A percentile compares a stretch with the other conserved stretches of the same genome.
Evolutionary conservation across 345 rosid species (phyloP).

Genomic region (Moricandia arvensis): DNA sequence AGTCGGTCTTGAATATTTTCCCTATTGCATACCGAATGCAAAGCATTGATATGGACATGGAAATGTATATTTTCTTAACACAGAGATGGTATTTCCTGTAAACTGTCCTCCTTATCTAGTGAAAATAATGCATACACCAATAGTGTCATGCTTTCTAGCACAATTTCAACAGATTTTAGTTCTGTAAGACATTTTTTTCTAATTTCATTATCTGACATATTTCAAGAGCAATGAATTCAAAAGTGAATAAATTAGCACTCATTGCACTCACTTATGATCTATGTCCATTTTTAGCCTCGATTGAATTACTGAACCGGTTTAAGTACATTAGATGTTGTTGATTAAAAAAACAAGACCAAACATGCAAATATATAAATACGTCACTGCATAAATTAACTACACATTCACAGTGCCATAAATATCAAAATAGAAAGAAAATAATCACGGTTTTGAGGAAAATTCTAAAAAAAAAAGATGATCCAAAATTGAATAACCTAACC

Average conservation of each 20-base stretch:
- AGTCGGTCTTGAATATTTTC: too few relatives aligned
- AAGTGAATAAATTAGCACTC: neutral
- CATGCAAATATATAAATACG: slow-evolving; percentile 4
- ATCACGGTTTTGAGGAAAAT: neutral
- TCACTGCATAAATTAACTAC: slow-evolving; percentile 14
- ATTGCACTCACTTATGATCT: neutral
- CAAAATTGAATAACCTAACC: slow-evolving; percentile 13
- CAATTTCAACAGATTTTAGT: too few relatives aligned
- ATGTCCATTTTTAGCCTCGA: neutral
- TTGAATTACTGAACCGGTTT: neutral
- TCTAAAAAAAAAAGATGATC: neutral
- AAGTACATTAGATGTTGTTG: neutral
- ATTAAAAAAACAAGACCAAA: neutral
- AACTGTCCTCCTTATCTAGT: too few relatives aligned
- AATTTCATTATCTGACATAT: neutral
- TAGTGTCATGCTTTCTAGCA: too few relatives aligned
- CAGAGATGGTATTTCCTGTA: too few relatives aligned
- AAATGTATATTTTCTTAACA: too few relatives aligned
- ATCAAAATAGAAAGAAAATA: neutral
- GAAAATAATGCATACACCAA: too few relatives aligned
- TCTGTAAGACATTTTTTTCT: too few relatives aligned
- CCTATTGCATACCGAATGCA: too few relatives aligned
- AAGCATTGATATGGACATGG: too few relatives aligned
- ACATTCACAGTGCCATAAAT: slow-evolving; percentile 19
- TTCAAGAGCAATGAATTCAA: neutral